phyloP scores from a whole-genome alignment of 1,139 yeast genomes.

The Nakaseomyces delphensis region DNA sequence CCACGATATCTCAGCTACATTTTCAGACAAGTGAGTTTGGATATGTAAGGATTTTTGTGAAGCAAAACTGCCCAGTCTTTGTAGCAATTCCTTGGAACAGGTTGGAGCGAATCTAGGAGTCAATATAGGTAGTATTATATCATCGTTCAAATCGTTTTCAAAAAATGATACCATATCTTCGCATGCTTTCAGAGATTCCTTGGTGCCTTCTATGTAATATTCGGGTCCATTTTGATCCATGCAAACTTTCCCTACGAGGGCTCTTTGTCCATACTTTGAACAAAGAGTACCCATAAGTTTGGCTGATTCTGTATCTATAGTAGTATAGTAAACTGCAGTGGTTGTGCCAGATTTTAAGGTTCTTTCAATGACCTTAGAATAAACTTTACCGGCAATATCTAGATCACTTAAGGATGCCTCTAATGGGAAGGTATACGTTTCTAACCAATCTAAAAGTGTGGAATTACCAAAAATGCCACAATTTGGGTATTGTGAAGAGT shows the following conservation, averaged over 20 bases:
- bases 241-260: conserved; percentile 90
- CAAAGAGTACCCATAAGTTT: conserved; percentile 69
- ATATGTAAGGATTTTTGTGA: conserved; percentile 56
- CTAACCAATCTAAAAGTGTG: conserved; percentile 82
- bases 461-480: conserved; percentile 80
- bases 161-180: conserved; percentile 51
- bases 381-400: conserved; percentile 50
- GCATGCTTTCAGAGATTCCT: conserved; percentile 52
- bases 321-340: conserved; percentile 84
- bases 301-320: conserved; percentile 71
- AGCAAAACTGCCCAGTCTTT: conserved; percentile 36
- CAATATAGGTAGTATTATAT: conserved; percentile 57
- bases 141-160: conserved; percentile 38
- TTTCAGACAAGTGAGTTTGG: conserved; percentile 89
- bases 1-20: conserved; percentile 62
- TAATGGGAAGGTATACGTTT: conserved; percentile 77
- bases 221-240: conserved; percentile 72
- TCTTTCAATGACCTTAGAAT: conserved; percentile 52
- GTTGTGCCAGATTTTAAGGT: conserved; percentile 81
- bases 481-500: conserved; percentile 96
- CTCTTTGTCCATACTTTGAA: conserved; percentile 65
- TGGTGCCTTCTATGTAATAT: conserved; percentile 54
- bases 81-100: conserved; percentile 57
- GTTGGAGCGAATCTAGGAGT: conserved; percentile 96
- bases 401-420: conserved; percentile 54